These are phyloP conservation scores for Elaeis guineensis DNA, from an alignment of 176 grass and related monocot species.

Conservation along the genomic window DNA sequence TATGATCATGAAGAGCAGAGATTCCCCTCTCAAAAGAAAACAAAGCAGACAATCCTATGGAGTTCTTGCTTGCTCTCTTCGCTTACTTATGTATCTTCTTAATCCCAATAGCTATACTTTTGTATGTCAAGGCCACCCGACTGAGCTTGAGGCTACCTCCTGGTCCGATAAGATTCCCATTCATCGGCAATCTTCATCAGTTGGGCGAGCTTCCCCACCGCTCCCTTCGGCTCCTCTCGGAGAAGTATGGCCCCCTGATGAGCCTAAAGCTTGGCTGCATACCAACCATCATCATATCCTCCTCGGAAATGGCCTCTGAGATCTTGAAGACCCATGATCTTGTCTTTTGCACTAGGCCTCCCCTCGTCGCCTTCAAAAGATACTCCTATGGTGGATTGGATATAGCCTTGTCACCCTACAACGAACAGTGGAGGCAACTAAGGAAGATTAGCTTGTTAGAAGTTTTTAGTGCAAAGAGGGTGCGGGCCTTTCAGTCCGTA, in stretches of 20 bases:
- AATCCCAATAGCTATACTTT: too few species aligned
- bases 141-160: not conserved
- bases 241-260: not conserved
- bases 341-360: not conserved
- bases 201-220: not conserved
- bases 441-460: not conserved
- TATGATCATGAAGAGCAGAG: too few species aligned
- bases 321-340: conserved; percentile 7
- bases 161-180: not conserved
- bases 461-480: conserved; percentile 2
- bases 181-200: conserved; percentile 1
- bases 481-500: not conserved
- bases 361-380: not conserved
- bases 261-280: not conserved
- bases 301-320: not conserved
- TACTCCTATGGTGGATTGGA: not conserved
- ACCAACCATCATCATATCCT: conserved; percentile 1
- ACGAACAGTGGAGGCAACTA: not conserved
- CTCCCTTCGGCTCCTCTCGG: not conserved
- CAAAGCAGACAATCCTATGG: too few species aligned
- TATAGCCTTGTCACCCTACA: not conserved
- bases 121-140: too few species aligned
- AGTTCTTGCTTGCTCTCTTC: too few species aligned
- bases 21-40: too few species aligned
- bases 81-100: too few species aligned